Percentiles rank a stretch among this genome's conserved stretches.
phyloP scores from a whole-genome alignment of 2,329 filamentous ascomycete species.

The Beauveria caledonica region DNA sequence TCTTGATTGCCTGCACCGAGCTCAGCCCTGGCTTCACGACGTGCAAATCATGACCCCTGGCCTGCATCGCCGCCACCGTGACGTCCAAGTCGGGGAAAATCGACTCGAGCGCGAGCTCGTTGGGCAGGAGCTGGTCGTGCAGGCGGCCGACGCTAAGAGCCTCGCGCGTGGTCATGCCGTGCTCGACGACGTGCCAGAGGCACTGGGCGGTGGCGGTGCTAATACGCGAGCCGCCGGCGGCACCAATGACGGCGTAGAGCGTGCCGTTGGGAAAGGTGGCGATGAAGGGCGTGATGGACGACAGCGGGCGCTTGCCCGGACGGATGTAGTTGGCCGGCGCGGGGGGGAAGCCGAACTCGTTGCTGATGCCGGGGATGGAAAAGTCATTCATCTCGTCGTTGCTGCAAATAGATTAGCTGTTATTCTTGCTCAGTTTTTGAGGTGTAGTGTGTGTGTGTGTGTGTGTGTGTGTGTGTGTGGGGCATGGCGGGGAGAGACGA shows the following conservation, averaged over 20 bases:
- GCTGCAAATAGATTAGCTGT: conserved; percentile 16
- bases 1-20: conserved; percentile 61
- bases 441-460: conserved; percentile 20
- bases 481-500: conserved; percentile 15
- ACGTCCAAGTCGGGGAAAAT: conserved; percentile 48
- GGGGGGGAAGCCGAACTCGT: conserved; percentile 80
- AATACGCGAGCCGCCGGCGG: conserved; percentile 76
- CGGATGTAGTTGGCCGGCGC: conserved; percentile 73
- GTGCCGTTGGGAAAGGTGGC: conserved; percentile 54
- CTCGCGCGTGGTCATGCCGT: conserved; percentile 46
- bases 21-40: conserved; percentile 58
- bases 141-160: conserved; percentile 61
- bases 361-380: conserved; percentile 67
- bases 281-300: conserved; percentile 73
- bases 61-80: conserved; percentile 54
- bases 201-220: conserved; percentile 72
- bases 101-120: conserved; percentile 61
- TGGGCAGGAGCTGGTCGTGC: conserved; percentile 76
- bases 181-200: conserved; percentile 64
- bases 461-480: too few species aligned
- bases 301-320: conserved; percentile 73
- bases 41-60: conserved; percentile 62
- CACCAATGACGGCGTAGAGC: conserved; percentile 62
- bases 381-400: conserved; percentile 73
- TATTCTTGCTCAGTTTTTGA: conserved; percentile 14